Conservation (phyloP, 1,284 basidiomycete species). For the Schizophyllum commune region DNA sequence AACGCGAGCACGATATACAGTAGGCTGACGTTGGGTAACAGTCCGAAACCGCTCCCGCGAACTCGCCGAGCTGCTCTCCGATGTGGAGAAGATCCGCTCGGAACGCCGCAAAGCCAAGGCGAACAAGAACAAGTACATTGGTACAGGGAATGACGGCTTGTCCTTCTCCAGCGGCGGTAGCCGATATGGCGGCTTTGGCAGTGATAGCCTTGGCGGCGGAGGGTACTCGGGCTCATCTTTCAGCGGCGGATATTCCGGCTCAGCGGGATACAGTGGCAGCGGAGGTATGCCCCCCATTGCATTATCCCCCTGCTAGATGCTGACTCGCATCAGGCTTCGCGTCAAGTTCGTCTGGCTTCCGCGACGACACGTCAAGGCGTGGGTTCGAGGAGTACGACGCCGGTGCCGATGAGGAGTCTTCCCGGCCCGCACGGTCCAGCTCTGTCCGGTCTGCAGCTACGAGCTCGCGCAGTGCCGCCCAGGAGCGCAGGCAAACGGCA, state of each 20-base stretch:
- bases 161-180: conserved; percentile 45
- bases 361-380: conserved; percentile 42
- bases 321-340: conserved; percentile 37
- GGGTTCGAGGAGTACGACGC: conserved; percentile 93
- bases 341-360: conserved; percentile 40
- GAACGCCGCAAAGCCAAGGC: conserved; percentile 91
- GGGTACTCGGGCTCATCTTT: conserved; percentile 19
- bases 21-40: conserved; percentile 21
- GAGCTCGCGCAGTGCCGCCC: conserved; percentile 27
- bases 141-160: conserved; percentile 75
- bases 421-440: conserved; percentile 10
- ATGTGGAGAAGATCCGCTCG: conserved; percentile 84
- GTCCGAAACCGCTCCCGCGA: conserved; percentile 94
- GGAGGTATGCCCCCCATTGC: conserved; percentile 27
- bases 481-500: conserved; percentile 19
- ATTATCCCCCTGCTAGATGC: conserved; percentile 20
- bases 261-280: conserved; percentile 26
- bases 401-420: conserved; percentile 73
- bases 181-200: conserved; percentile 80
- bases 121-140: conserved; percentile 91
- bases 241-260: not conserved
- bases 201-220: conserved; percentile 44
- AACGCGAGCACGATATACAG: not conserved
- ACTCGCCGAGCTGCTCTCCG: conserved; percentile 81
- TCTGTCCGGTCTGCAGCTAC: conserved; percentile 18